Percentiles rank a stretch among this genome's conserved stretches.
phyloP scores from a whole-genome alignment of 352 stramenopile genomes.

The Globisporangium okanoganense region DNA sequence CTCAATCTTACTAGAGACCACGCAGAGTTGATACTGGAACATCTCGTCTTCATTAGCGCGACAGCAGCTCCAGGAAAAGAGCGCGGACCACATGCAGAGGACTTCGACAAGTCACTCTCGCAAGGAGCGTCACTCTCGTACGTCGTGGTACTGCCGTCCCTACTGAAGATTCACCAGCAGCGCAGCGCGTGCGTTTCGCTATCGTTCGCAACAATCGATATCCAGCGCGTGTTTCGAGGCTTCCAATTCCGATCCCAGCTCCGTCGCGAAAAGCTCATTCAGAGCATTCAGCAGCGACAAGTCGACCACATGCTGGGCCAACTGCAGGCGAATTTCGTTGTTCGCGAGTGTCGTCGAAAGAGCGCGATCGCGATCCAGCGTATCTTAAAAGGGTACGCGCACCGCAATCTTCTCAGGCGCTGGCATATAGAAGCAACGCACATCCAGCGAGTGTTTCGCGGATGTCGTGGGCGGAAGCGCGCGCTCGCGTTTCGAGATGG shows the following conservation, averaged over 20 bases:
- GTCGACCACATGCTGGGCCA: constrained; percentile 32
- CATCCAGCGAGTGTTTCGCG: constrained; percentile 58
- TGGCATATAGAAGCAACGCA: constrained; percentile 29
- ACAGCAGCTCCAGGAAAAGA: background rate
- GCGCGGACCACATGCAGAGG: background rate
- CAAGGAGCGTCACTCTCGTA: constrained; percentile 8
- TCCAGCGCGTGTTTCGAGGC: constrained; percentile 51
- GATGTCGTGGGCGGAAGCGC: constrained; percentile 43
- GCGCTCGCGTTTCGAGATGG: constrained; percentile 60
- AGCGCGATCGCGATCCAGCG: constrained; percentile 51
- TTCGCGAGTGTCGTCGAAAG: constrained; percentile 40
- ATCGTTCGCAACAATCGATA: constrained; percentile 32
- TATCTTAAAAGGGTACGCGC: constrained; percentile 45
- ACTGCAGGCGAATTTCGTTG: constrained; percentile 24
- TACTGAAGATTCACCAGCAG: constrained; percentile 41
- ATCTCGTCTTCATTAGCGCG: constrained; percentile 43
- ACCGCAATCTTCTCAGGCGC: constrained; percentile 23
- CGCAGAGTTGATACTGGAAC: constrained; percentile 41
- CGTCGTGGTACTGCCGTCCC: constrained; percentile 37
- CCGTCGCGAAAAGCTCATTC: constrained; percentile 35
- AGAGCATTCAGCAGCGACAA: constrained; percentile 48
- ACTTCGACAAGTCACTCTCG: background rate
- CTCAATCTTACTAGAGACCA: constrained; percentile 34
- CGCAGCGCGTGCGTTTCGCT: constrained; percentile 10
- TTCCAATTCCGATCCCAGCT: constrained; percentile 53